Evolutionary conservation across 2,329 filamentous ascomycete species (phyloP), one percentile per base, ranked within the genome.

Genomic region (Exserohilum turcica): DNA sequence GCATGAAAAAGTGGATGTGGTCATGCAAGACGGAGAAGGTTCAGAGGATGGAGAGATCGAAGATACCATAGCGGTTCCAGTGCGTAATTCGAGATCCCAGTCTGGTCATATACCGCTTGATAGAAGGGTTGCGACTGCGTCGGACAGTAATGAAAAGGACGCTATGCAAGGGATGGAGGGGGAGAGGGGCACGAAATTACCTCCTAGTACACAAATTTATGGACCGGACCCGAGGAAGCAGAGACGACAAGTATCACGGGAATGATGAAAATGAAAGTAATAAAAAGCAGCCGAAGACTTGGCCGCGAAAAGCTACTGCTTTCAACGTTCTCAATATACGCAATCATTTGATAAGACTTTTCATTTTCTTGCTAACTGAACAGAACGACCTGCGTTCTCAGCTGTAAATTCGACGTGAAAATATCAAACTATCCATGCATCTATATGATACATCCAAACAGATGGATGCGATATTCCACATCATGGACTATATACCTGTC

Each of bases 201-300:
- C 31, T 16, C 27, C 27, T 9, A 16, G 8, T 15, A 52, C 44
- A 6, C 18, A 16, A 8, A 37, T 48, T 15, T 52, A 48, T 10
- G 36, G 35, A 3, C 24, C 44, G 5, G 50, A 52, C 38, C 49
- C 44, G 3, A 32, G 44, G 10, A 52, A 31, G 37, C 28, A 33
- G 28, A 18, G 27, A 9, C 33, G n/a, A n/a, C n/a, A n/a, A 32
- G 13, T 46, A 12, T 29, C 12, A 46, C 15, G 3, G 8, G 7
- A 3, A n/a, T n/a, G 3, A n/a, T 28, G 37, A 10, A 28, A 19
- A 40, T 9, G 8, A 40, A 40, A 15, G 13, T 10, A 16, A 16
- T 40, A 24, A 28, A n/a, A 40, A 5, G 3, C 10, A 16, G 10
- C 8, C 3, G 7, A 10, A 5, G n/a, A 18, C 8, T 5, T 4